Evolutionary conservation across 1,284 basidiomycete genomes (phyloP).

Genomic region (Pyrrhoderma lamaoense): DNA sequence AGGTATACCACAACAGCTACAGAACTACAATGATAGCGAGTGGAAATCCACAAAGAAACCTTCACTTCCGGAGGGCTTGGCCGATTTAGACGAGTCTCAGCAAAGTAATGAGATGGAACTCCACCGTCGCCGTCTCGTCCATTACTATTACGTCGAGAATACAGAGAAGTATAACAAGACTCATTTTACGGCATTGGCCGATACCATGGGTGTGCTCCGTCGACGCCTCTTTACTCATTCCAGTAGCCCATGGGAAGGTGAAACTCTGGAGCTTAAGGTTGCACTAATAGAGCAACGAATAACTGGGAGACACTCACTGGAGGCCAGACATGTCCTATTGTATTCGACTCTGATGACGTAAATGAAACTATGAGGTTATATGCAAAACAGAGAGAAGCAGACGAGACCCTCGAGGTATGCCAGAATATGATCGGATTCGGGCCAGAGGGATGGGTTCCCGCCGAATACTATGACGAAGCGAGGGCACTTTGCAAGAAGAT

Average conservation of each 20-base stretch:
- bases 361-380: constrained; percentile 32
- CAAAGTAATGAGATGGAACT: constrained; percentile 26
- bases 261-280: constrained; percentile 35
- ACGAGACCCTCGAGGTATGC: constrained; percentile 26
- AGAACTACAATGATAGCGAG: constrained; percentile 41
- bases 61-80: constrained; percentile 32
- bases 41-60: constrained; percentile 31
- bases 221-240: constrained; percentile 32
- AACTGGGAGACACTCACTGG: constrained; percentile 23
- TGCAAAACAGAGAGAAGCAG: constrained; percentile 25
- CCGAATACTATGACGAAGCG: constrained; percentile 19
- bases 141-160: constrained; percentile 37
- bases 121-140: constrained; percentile 37
- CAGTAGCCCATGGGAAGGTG: constrained; percentile 39
- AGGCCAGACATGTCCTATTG: constrained; percentile 37
- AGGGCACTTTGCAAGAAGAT: constrained; percentile 14
- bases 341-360: constrained; percentile 36
- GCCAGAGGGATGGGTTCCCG: constrained; percentile 20
- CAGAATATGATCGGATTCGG: constrained; percentile 12
- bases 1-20: constrained; percentile 35
- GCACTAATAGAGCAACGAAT: constrained; percentile 33
- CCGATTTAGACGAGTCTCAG: constrained; percentile 27
- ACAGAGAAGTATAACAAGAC: constrained; percentile 35
- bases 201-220: constrained; percentile 28
- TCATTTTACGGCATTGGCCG: constrained; percentile 31